Conservation (phyloP, 352 stramenopile species). For the Phytophthora nicotianae region DNA sequence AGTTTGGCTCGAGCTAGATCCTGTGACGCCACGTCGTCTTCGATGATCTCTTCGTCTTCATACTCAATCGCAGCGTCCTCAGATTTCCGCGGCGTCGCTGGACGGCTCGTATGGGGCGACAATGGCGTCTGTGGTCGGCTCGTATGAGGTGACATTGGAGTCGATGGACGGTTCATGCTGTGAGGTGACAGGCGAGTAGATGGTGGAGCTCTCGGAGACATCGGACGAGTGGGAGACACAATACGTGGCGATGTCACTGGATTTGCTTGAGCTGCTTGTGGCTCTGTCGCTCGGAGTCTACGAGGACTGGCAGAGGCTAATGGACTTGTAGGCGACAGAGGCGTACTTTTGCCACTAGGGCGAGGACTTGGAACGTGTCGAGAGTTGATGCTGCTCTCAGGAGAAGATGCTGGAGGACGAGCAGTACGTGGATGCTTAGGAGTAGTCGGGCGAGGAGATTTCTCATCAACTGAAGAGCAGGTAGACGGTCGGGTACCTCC, state of each 20-base stretch:
- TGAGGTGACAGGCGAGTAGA: slow-evolving; percentile 16
- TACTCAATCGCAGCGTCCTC: slow-evolving; percentile 39
- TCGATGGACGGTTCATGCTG: slow-evolving; percentile 7
- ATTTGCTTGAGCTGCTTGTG: slow-evolving; percentile 7
- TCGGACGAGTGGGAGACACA: slow-evolving; percentile 23
- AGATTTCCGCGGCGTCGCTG: slow-evolving; percentile 6
- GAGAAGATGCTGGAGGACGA: slow-evolving; percentile 10
- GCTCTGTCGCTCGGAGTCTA: slow-evolving; percentile 18
- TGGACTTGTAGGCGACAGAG: slow-evolving; percentile 14
- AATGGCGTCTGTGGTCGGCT: neutral
- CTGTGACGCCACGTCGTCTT: slow-evolving; percentile 22
- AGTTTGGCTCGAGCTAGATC: slow-evolving; percentile 22
- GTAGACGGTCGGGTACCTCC: slow-evolving; percentile 15
- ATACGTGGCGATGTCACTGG: slow-evolving; percentile 26
- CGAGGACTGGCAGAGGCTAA: slow-evolving; percentile 33
- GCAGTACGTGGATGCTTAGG: slow-evolving; percentile 24
- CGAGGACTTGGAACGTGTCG: slow-evolving; percentile 20
- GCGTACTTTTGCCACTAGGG: neutral
- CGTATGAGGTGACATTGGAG: slow-evolving; percentile 15
- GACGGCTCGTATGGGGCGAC: slow-evolving; percentile 17
- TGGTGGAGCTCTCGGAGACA: slow-evolving; percentile 15
- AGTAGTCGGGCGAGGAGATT: slow-evolving; percentile 24
- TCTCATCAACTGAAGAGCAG: slow-evolving; percentile 10
- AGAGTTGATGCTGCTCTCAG: neutral
- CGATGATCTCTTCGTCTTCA: slow-evolving; percentile 49